A percentile compares a stretch with the other conserved stretches of the same genome.
phyloP scores from a whole-genome alignment of 768 basidiomycete genomes.

The Neoboletus magnificus region DNA sequence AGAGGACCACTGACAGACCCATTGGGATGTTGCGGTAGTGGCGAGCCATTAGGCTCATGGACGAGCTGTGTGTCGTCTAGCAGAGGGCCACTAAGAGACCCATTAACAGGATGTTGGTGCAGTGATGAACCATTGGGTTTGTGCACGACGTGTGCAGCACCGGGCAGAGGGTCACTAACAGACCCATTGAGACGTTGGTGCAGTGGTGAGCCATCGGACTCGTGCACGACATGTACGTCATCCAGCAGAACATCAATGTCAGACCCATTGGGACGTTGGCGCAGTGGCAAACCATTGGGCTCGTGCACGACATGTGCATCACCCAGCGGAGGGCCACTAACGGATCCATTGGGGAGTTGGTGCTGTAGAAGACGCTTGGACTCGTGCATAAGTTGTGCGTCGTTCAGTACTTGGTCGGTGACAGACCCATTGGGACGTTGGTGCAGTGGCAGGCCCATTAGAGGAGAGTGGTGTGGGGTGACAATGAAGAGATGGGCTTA shows the following conservation, averaged over 20 bases:
- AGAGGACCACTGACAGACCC: not conserved
- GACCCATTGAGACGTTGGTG: not conserved
- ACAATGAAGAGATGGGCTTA: not conserved
- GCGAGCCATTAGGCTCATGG: not conserved
- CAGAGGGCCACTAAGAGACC: not conserved
- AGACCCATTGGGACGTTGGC: not conserved
- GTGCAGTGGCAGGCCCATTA: constrained; percentile 20
- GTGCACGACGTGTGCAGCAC: not conserved
- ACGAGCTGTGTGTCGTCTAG: not conserved
- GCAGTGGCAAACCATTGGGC: not conserved
- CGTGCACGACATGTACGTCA: not conserved
- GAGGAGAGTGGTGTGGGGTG: not conserved
- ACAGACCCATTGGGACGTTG: not conserved
- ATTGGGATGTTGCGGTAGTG: not conserved
- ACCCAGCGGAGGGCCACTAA: not conserved
- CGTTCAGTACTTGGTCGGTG: not conserved
- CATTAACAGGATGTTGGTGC: not conserved
- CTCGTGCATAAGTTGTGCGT: not conserved
- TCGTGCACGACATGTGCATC: not conserved
- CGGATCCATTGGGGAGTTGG: not conserved
- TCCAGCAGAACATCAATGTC: not conserved
- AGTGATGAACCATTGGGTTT: not conserved
- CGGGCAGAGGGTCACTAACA: not conserved
- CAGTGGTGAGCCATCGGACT: not conserved
- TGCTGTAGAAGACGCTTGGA: not conserved